phyloP scores from a whole-genome alignment of 169 alveolate genomes.

The Eimeria tenella region DNA sequence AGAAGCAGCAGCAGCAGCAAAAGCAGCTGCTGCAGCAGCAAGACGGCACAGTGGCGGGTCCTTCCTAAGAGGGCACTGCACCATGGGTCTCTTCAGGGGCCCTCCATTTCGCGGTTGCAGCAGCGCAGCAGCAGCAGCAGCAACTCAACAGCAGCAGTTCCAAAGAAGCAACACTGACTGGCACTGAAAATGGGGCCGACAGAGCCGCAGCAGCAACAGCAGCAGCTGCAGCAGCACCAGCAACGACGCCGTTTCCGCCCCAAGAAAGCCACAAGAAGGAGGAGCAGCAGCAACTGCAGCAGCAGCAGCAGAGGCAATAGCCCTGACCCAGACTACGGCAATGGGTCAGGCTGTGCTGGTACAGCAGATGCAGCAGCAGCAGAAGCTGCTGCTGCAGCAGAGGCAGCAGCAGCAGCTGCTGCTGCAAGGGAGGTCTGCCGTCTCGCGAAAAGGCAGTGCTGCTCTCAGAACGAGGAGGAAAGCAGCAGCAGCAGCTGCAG shows the following conservation, averaged over 20 bases:
- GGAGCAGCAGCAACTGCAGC: background rate
- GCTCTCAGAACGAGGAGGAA: background rate
- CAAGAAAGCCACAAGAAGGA: too few species aligned
- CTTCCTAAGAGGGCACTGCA: too few species aligned
- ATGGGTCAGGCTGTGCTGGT: background rate
- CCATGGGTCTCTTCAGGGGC: too few species aligned
- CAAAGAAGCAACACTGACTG: too few species aligned
- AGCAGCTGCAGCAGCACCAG: constrained; percentile 1
- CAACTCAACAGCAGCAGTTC: too few species aligned
- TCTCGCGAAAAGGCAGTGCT: background rate
- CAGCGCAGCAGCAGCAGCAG: too few species aligned
- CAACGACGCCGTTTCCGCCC: background rate
- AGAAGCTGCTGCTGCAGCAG: background rate
- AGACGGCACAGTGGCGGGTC: too few species aligned
- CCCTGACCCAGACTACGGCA: background rate
- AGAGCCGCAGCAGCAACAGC: background rate
- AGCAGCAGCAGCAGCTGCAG: background rate
- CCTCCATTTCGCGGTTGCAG: too few species aligned
- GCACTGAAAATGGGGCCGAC: background rate
- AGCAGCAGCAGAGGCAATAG: background rate
- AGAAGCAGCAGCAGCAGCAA: too few species aligned
- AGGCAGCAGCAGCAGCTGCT: background rate
- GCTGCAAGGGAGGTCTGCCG: constrained; percentile 5
- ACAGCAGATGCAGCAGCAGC: background rate
- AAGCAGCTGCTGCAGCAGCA: too few species aligned